A percentile compares a stretch with the other conserved stretches of the same genome.
Conservation (phyloP, 2,329 filamentous ascomycete genomes). For the Sarocladiaceae sp. region DNA sequence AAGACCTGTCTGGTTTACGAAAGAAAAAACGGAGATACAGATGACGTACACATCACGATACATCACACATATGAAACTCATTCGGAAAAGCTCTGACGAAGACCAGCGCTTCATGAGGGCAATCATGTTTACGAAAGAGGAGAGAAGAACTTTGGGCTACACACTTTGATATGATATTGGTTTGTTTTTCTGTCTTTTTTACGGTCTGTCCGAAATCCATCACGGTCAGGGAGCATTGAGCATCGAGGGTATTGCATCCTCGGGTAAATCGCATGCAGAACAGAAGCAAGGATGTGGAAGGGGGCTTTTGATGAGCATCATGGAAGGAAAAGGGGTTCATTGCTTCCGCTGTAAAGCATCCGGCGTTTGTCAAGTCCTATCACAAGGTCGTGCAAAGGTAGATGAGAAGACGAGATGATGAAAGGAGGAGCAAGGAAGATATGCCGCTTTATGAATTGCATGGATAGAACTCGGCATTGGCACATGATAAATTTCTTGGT, state of each 20-base stretch:
- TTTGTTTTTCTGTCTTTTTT: not conserved
- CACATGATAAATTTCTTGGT: not conserved
- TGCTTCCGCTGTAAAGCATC: not conserved
- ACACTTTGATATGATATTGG: constrained; percentile 1
- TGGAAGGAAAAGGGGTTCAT: not conserved
- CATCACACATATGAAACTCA: not conserved
- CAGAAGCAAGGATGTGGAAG: not conserved
- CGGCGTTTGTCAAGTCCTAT: not conserved
- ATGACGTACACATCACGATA: not conserved
- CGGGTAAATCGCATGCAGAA: not conserved
- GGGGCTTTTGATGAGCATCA: not conserved
- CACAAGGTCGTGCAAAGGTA: not conserved
- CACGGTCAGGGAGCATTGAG: not conserved
- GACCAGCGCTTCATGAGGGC: not conserved
- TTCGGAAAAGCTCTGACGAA: not conserved
- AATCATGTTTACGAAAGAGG: constrained; percentile 1
- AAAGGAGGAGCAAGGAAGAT: not conserved
- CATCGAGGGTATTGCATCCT: not conserved
- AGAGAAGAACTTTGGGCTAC: constrained; percentile 1
- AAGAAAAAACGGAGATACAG: not conserved
- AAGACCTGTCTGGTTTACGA: not conserved
- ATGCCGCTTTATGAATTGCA: constrained; percentile 7
- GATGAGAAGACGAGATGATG: not conserved
- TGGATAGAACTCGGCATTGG: constrained; percentile 7
- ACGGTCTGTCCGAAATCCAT: not conserved